These are phyloP conservation scores for Leishmania tarentolae DNA, from an alignment of 208 protist species.

Conservation along the genomic window DNA sequence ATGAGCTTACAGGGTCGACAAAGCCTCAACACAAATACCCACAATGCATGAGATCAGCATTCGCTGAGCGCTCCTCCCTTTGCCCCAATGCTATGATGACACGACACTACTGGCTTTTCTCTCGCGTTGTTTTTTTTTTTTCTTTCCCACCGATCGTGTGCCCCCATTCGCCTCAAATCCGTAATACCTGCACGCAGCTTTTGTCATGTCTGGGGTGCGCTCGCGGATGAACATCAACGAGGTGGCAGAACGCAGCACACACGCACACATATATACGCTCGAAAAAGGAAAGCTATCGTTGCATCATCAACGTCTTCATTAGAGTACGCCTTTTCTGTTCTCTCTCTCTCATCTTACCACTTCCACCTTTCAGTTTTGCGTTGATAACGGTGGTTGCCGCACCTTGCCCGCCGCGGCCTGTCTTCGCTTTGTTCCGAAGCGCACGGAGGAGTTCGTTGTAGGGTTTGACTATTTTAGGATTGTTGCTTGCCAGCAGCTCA, in stretches of 20 bases:
- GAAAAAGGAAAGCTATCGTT: neutral
- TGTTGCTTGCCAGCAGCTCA: neutral
- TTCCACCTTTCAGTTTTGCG: neutral
- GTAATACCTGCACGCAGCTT: neutral
- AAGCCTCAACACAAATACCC: neutral
- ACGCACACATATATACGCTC: neutral
- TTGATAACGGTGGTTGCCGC: neutral
- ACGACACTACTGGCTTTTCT: neutral
- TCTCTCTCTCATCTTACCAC: neutral
- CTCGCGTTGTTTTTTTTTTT: neutral
- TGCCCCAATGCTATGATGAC: neutral
- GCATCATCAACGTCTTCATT: neutral
- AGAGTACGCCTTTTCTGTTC: neutral
- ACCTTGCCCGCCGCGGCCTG: neutral
- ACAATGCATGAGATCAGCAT: neutral
- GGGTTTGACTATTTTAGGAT: neutral
- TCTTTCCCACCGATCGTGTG: neutral
- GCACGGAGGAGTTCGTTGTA: neutral
- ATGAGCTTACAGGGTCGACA: neutral
- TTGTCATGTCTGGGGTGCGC: neutral
- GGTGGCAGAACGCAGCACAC: neutral
- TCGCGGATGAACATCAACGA: neutral
- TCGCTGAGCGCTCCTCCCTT: neutral
- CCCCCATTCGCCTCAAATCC: neutral
- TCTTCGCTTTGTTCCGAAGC: neutral